Evolutionary conservation across 805 yeast species (phyloP).

Genomic region (Yarrowia deformans): DNA sequence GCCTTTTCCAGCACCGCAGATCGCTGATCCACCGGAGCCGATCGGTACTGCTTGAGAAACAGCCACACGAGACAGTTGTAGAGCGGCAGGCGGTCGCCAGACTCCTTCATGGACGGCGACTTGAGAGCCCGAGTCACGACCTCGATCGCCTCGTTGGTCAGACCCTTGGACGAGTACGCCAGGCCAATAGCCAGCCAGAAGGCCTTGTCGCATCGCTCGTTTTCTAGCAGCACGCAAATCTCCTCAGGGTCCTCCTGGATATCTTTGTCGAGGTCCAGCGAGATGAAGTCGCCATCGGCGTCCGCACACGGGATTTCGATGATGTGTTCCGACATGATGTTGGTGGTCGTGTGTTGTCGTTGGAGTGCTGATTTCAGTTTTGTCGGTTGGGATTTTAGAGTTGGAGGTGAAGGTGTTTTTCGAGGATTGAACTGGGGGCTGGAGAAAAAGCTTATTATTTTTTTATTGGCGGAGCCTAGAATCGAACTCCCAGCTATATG

Average conservation of each 20-base stretch:
- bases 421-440: neutral
- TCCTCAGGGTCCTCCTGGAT: conserved; percentile 91
- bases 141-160: conserved; percentile 65
- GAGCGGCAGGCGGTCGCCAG: conserved; percentile 59
- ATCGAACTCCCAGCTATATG: too few species aligned
- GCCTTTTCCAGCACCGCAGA: conserved; percentile 50
- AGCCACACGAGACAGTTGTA: conserved; percentile 79
- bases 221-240: conserved; percentile 75
- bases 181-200: conserved; percentile 86
- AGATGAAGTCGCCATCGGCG: conserved; percentile 78
- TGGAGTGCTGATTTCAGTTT: neutral
- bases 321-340: conserved; percentile 46
- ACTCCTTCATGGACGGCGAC: conserved; percentile 44
- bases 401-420: neutral
- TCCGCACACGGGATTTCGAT: conserved; percentile 75
- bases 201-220: conserved; percentile 75
- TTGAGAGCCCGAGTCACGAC: conserved; percentile 69
- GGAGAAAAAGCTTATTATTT: too few species aligned
- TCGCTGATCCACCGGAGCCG: conserved; percentile 45
- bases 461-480: too few species aligned
- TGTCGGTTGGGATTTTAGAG: neutral
- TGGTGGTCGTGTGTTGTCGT: neutral
- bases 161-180: conserved; percentile 73
- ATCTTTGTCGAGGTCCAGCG: conserved; percentile 79
- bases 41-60: conserved; percentile 50